Base-by-base conservation (phyloP, 305 asterid genomes). In the Galium porrigens region DNA sequence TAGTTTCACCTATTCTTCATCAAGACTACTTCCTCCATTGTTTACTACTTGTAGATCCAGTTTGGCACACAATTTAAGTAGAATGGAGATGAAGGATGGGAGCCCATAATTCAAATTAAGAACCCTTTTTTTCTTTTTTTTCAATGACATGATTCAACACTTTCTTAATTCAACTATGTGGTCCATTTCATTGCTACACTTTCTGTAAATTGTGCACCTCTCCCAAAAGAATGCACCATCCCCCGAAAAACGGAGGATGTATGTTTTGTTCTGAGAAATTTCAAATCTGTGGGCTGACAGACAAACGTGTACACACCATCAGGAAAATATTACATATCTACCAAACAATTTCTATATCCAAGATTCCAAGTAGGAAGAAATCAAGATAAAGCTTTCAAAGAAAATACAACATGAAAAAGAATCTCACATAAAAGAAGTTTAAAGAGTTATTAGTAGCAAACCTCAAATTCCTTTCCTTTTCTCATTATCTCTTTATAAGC, bases 401-500 rank as follows among this genome's bases (percentile, higher is more conserved):
- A 37, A 27, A 9, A 20, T 36, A 53, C 52, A 61, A 51, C 32
- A 32, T 15, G 10, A 29, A 66, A 22, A 72, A 15, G 7, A 48
- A 63, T 44, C 53, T 29, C 32, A 11, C n/a, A 48, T 30, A 48
- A 18, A 58, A 37, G 9, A 11, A 27, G 30, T 27, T 27, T 0
- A 1, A 17, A 58, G 12, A 33, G 14, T 34, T 27, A 46, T 52
- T 22, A 68, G 20, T 67, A 66, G 61, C 83, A 59, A 59, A 86
- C 98, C 95, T 87, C 96, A 78, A 89, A 94, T 69, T 89, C 95
- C 81, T 72, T 90, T 48, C 95, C 95, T 71, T 79, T 86, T 33
- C 22, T 82, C 97, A 86, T 89, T 32, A 87, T 94, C 85, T 94
- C 97, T 73, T 86, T 85, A 80, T 82, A 94, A 69, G 90, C 94